Conservation (phyloP, 495 filamentous ascomycete genomes). For the Penicillium tannophilum region DNA sequence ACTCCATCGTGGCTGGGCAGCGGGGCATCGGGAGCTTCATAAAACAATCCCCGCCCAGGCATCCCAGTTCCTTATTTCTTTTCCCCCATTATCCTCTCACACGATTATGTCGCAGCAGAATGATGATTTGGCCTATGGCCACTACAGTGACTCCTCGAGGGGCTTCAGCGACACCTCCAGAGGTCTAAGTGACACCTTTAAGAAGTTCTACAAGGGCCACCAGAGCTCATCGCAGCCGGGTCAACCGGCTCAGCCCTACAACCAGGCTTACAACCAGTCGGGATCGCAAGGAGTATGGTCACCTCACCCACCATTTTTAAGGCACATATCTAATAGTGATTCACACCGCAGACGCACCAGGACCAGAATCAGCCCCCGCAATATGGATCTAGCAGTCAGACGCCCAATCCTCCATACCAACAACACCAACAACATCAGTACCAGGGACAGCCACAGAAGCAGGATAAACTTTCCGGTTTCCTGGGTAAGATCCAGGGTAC, state of each 20-base stretch:
- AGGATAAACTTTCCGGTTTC: constrained; percentile 51
- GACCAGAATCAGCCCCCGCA: constrained; percentile 12
- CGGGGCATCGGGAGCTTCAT: constrained; percentile 25
- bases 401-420: constrained; percentile 23
- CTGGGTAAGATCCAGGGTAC: constrained; percentile 59
- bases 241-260: constrained; percentile 16
- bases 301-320: not conserved
- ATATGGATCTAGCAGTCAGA: constrained; percentile 20
- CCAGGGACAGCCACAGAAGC: constrained; percentile 39
- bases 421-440: constrained; percentile 22
- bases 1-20: constrained; percentile 28
- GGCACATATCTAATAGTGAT: not conserved
- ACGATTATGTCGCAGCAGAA: constrained; percentile 40
- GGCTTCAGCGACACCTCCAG: constrained; percentile 40
- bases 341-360: constrained; percentile 6
- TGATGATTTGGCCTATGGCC: constrained; percentile 61
- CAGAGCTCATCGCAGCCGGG: constrained; percentile 23
- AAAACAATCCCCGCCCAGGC: constrained; percentile 23
- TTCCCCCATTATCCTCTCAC: constrained; percentile 7
- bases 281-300: constrained; percentile 20
- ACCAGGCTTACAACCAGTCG: constrained; percentile 12
- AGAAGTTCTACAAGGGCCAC: constrained; percentile 48
- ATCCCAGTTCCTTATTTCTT: constrained; percentile 10
- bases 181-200: constrained; percentile 58
- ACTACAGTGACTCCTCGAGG: constrained; percentile 44